Evolutionary conservation across 2,329 filamentous ascomycete genomes (phyloP), one percentile per base, ranked within the genome.

Genomic region (Trichoderma endophyticum): DNA sequence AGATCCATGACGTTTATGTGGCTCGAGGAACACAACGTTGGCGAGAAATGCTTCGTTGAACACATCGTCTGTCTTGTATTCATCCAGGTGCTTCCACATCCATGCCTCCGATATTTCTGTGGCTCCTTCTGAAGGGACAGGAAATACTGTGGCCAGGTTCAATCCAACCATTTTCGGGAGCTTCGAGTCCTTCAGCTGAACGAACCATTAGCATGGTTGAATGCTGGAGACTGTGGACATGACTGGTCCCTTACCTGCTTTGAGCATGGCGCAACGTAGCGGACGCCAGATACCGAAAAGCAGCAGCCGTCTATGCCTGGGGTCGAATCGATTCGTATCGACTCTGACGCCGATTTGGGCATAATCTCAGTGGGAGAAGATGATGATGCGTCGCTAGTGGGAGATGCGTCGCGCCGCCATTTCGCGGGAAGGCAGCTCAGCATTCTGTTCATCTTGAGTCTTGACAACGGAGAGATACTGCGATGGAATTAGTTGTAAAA

Each of bases 71-170:
- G n/a, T 51, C n/a, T 7, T 51, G 2, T 51, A 51, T 51, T 51
- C 21, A 14, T 51, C 48, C 2, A 24, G 21, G 2, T 1, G 3
- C 21, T 24, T 21, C n/a, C 11, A 11, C 9, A 14, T 6, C 48
- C 48, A 51, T 12, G 4, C n/a, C n/a, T 24, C 21, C 0, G 48
- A 51, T 51, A 51, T 51, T 3, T 24, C 5, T 51, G 11, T 24
- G 2, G 43, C 5, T 0, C 0, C 2, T 11, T 51, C 21, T 7
- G 43, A 2, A 2, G 48, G 48, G 1, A 51, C 9, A 14, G n/a
- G 48, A 14, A 51, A 51, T 14, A 51, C n/a, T 6, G 48, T 51
- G 3, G 48, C 21, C 48, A 51, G 5, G 3, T 51, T 24, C 0
- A 51, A 2, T 2, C 48, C 48, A 11, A 24, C 11, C n/a, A 3